Base-by-base conservation (phyloP, 768 basidiomycete species). In the Austroboletus eburneus region DNA sequence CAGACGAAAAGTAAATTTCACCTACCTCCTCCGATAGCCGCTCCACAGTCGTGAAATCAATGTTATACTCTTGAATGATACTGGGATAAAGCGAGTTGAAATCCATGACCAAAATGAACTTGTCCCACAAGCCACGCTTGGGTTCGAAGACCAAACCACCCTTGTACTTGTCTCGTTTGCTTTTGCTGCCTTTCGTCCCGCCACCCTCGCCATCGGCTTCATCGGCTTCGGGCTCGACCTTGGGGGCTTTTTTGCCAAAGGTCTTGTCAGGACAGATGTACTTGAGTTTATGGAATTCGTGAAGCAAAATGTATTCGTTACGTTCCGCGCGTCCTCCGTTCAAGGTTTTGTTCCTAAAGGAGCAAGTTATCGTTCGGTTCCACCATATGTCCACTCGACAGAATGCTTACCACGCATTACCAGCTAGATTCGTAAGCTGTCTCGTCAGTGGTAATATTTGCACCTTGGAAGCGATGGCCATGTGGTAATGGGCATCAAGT, bases 31-130 rank as follows among this genome's bases (percentile, higher is more conserved):
- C 72, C 21, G 81, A 81, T 8, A 77, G 72, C 45, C 79, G 78
- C 37, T 91, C 87, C 17, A 98, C 85, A 0, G 96, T 99, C 9
- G 96, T 98, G 59, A 98, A 98, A 69, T 98, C 96, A 56, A 99
- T 98, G 64, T 99, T 98, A 63, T 90, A 99, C 73, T 99, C 96
- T 61, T 98, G 96, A 39, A 99, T 99, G 72, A 99, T 99, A 65
- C 90, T 93, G 6, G 96, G 96, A 64, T 99, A 99, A 46, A 99
- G 75, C 50, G 93, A 96, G 69, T 99, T 99, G 83, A 98, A 99
- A 67, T 99, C 96, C 96, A 99, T 99, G 67, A 99, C 96, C 16
- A 99, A 77, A 67, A 98, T 88, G 62, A 77, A 96, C 57, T 85
- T 94, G 72, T 98, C 96, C 90, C 91, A 98, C 33, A 99, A 72